Evolutionary conservation across 2,329 filamentous ascomycete genomes (phyloP), one percentile per base, ranked within the genome.

Genomic region (Ophiostoma himal-ulmi): DNA sequence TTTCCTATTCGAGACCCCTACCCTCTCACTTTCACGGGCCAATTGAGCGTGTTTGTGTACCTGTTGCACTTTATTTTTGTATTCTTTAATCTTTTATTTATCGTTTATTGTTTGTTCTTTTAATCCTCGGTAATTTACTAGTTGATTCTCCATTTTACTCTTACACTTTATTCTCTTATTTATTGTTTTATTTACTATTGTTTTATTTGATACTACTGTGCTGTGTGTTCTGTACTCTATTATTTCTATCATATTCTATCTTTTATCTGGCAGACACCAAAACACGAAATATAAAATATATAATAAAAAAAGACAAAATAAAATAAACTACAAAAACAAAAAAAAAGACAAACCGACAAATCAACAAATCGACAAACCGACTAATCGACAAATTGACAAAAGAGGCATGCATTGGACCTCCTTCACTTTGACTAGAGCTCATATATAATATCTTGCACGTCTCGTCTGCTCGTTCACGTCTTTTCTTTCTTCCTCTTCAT

Each of bases 401-500:
- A 57, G 68, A 65, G 26, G 36, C 39, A 68, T 65, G 48, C 52
- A 71, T 36, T 36, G 37, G 26, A 62, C 57, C 57, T 62, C 26
- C 22, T 62, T 62, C n/a, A n/a, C 20, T 54, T 54, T 54, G 52
- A 11, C 52, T 10, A 54, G 52, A 67, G 13, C 22, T 62, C 48
- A 71, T 69, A 67, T 71, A 67, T 71, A 67, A 54, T 44, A 68
- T 68, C 64, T 67, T 62, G 54, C 52, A 60, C 41, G 30, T 64
- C 60, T 64, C 60, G 60, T 37, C 17, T 64, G 60, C 4, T 64
- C 26, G 20, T 62, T 66, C 44, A 67, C 69, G 26, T 60, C n/a
- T 65, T 67, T 54, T 66, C 26, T 62, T 67, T 20, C 26, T 60
- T 20, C 30, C 17, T 68, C 39, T 57, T 34, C 52, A 6, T 44